Percentiles rank a stretch among this genome's conserved stretches.
phyloP scores from a whole-genome alignment of 148 eudicot genomes.

The Amaranthus cruentus region DNA sequence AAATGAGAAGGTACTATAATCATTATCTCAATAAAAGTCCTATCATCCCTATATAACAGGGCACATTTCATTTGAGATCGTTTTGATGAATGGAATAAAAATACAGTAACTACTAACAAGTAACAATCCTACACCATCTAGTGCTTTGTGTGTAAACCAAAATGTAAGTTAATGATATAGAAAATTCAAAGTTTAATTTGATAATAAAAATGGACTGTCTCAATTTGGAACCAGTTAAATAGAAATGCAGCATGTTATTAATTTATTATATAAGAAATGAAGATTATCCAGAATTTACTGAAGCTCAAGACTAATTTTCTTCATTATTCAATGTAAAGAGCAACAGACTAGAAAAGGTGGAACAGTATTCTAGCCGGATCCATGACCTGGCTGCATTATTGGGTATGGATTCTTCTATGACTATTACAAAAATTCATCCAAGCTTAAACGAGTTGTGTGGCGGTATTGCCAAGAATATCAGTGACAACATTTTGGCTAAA shows the following conservation, averaged over 20 bases:
- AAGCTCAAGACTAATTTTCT: constrained; percentile 4
- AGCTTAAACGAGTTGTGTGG: constrained; percentile 75
- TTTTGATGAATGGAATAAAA: not conserved
- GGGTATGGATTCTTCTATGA: constrained; percentile 86
- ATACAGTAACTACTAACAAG: too few species aligned
- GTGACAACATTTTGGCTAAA: constrained; percentile 68
- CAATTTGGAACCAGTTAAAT: too few species aligned
- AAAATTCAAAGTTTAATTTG: too few species aligned
- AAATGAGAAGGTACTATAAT: constrained; percentile 64
- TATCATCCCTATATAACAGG: not conserved
- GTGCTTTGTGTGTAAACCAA: not conserved
- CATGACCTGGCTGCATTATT: constrained; percentile 53
- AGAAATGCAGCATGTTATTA: not conserved
- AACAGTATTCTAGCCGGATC: constrained; percentile 52
- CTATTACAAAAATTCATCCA: constrained; percentile 87
- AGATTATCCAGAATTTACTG: not conserved
- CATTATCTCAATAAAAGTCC: not conserved
- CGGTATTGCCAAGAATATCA: constrained; percentile 77
- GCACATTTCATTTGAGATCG: not conserved
- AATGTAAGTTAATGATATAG: not conserved
- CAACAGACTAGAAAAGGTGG: constrained; percentile 75
- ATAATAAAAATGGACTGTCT: too few species aligned
- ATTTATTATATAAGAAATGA: not conserved
- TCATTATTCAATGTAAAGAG: constrained; percentile 38
- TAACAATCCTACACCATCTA: not conserved